Evolutionary conservation across 805 yeast genomes (phyloP).

Genomic region (Grigorovia jiainica): DNA sequence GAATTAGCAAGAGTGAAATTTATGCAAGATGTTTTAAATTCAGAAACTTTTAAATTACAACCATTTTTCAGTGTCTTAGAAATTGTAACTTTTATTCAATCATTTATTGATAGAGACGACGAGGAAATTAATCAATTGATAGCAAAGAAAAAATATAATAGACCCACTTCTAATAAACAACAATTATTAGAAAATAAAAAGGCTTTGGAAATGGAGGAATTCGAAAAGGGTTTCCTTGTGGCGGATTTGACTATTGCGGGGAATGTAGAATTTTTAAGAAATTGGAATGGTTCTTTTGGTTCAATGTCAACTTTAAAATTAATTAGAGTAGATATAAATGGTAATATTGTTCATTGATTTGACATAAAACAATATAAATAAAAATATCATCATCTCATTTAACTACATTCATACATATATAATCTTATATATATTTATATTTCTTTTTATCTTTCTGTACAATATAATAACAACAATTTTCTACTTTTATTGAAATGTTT

Average conservation of each 20-base stretch:
- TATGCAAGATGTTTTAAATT: constrained; percentile 48
- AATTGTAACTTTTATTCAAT: constrained; percentile 48
- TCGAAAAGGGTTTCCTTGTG: constrained; percentile 54
- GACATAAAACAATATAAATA: no score
- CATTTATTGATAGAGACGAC: constrained; percentile 59
- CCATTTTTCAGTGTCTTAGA: constrained; percentile 42
- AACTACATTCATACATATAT: not conserved
- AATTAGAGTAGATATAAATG: constrained; percentile 25
- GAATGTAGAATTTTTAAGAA: constrained; percentile 50
- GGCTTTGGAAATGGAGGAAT: constrained; percentile 54
- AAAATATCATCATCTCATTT: no score
- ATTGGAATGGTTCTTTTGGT: constrained; percentile 81
- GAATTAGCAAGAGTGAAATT: constrained; percentile 51
- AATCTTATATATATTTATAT: not conserved
- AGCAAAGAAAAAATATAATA: constrained; percentile 66
- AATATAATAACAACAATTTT: not conserved
- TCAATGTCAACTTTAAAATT: constrained; percentile 57
- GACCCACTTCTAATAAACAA: constrained; percentile 73
- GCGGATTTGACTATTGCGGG: constrained; percentile 61
- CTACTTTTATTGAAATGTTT: no score
- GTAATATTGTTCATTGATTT: constrained; percentile 20
- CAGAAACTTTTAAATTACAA: constrained; percentile 32
- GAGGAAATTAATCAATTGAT: constrained; percentile 61
- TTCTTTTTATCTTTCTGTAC: not conserved
- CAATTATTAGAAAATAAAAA: constrained; percentile 52